Evolutionary conservation across 2,329 filamentous ascomycete genomes (phyloP), one percentile per base, ranked within the genome.

Genomic region (Aspergillus ibericus): DNA sequence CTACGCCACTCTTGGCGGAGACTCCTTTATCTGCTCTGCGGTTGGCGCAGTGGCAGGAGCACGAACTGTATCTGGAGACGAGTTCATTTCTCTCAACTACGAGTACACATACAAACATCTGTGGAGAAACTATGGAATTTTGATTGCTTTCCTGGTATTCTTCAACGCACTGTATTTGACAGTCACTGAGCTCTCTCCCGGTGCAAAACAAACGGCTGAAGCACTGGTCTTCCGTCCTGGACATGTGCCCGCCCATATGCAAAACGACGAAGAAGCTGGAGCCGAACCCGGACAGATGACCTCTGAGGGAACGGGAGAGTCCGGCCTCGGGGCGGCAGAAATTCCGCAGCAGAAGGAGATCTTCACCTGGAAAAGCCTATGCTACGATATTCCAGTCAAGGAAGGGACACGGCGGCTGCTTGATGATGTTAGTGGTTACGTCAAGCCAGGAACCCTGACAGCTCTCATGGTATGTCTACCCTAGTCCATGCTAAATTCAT

Each of bases 331-430:
- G 18, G 13, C 10, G 7, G 12, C 25, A 2, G 32, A 38, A 18
- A 53, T 80, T 60, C 53, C 59, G 51, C 22, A 42, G 61, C 86
- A 90, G 70, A 90, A 84, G 1, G 88, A 88, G 15, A 85, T 92
- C 55, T 93, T 95, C 78, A 88, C 91, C 68, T 96, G 91, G 91
- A 83, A 86, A 63, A 82, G 92, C 65, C 87, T 96, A 0, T 91
- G 87, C 75, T 96, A 90, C 65, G 87, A 90, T 59, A 88, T 91
- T 71, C 84, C 84, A 63, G 91, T 95, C 75, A 93, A 93, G 77
- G 81, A 81, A 10, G 85, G 92, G 64, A 77, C 81, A 1, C 83
- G 91, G 8, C 84, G 88, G 34, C 88, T 63, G 29, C 71, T 85
- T 1, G 80, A 84, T 58, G 68, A 82, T 54, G 78, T 85, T 3